Evolutionary conservation across 2,329 filamentous ascomycete genomes (phyloP).

Genomic region (Epichloe sibirici): DNA sequence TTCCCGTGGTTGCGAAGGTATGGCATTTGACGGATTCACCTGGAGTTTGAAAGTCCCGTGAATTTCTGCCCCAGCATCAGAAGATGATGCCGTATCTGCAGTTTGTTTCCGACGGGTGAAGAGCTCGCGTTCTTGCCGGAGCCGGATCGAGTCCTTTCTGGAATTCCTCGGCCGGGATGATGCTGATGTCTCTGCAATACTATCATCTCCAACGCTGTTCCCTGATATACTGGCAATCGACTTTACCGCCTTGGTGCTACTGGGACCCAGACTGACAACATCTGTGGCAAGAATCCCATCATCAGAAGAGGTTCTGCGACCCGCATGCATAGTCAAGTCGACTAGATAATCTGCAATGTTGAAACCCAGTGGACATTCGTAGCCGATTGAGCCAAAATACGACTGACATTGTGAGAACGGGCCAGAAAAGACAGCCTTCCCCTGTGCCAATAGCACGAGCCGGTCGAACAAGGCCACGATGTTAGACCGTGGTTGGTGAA

Average conservation of each 20-base stretch:
- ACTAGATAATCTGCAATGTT: constrained; percentile 98
- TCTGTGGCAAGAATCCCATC: constrained; percentile 43
- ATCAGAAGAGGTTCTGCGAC: constrained; percentile 43
- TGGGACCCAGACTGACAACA: constrained; percentile 60
- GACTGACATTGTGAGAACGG: constrained; percentile 78
- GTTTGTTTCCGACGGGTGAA: constrained; percentile 66
- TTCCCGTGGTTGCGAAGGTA: constrained; percentile 52
- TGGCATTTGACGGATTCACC: constrained; percentile 26
- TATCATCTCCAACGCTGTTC: constrained; percentile 59
- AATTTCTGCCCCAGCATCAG: constrained; percentile 41
- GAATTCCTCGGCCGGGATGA: constrained; percentile 52
- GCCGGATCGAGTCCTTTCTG: constrained; percentile 68
- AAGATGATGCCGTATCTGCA: constrained; percentile 50
- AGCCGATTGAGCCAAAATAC: constrained; percentile 88
- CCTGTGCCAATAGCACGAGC: constrained; percentile 79
- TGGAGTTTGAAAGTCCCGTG: constrained; percentile 39
- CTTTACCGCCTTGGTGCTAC: constrained; percentile 79
- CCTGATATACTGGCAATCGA: constrained; percentile 78
- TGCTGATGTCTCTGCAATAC: constrained; percentile 45
- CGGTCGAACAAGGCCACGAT: constrained; percentile 96
- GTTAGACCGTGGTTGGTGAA: constrained; percentile 94
- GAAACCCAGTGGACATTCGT: constrained; percentile 88
- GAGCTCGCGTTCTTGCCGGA: constrained; percentile 79
- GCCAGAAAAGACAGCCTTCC: constrained; percentile 85
- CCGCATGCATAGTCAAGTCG: constrained; percentile 93